phyloP scores from a whole-genome alignment of 2,329 filamentous ascomycete species.

The Tolypocladium endophyticum region DNA sequence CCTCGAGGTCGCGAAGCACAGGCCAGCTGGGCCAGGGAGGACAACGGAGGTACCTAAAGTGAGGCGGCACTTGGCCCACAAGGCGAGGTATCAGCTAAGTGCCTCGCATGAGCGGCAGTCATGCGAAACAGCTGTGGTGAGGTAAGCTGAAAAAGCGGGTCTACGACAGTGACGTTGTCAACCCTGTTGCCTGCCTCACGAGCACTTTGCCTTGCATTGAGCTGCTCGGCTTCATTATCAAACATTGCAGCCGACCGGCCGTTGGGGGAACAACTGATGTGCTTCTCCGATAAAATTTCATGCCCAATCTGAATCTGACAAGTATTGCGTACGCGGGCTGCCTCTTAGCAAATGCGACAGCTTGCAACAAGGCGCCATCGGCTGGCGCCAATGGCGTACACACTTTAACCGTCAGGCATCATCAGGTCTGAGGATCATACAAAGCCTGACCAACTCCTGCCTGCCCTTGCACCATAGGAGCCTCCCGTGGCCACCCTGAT shows the following conservation, averaged over 20 bases:
- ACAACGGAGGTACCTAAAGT: constrained; percentile 10
- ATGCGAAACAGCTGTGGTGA: constrained; percentile 1
- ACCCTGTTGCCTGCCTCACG: constrained; percentile 7
- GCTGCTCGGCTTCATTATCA: neutral
- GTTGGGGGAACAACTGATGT: neutral
- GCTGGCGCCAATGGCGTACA: neutral
- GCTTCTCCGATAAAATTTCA: neutral
- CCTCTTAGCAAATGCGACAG: neutral
- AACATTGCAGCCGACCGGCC: neutral
- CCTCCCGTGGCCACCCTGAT: neutral
- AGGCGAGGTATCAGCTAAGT: constrained; percentile 12
- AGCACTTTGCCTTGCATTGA: too few species aligned
- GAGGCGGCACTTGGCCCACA: neutral
- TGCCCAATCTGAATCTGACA: neutral
- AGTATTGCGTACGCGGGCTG: neutral
- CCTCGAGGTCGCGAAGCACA: constrained; percentile 8
- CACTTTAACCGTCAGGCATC: neutral
- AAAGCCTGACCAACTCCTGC: neutral
- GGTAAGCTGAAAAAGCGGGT: constrained; percentile 1
- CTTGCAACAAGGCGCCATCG: neutral
- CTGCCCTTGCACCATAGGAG: neutral
- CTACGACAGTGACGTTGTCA: constrained; percentile 10
- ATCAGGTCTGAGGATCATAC: neutral
- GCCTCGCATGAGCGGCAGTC: neutral
- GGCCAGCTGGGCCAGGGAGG: constrained; percentile 3